These are phyloP conservation scores for Didymella sp. DNA, from an alignment of 2,329 filamentous ascomycete genomes.

Conservation along the genomic window DNA sequence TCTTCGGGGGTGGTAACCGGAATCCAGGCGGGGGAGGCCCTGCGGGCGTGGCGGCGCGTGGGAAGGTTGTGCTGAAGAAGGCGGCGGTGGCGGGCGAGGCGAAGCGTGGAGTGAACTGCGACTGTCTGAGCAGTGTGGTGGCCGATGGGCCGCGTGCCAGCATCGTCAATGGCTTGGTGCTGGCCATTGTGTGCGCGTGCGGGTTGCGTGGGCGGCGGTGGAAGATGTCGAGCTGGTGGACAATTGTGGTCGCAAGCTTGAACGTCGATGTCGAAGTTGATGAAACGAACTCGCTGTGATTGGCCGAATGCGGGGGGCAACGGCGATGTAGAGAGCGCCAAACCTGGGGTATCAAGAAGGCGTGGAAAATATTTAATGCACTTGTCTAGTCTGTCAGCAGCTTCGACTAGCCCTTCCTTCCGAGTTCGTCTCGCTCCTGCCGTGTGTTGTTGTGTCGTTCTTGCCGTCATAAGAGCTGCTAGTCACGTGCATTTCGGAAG, in stretches of 20 bases:
- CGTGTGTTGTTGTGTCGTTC: constrained; percentile 6
- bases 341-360: constrained; percentile 13
- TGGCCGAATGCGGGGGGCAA: constrained; percentile 38
- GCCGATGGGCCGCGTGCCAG: constrained; percentile 56
- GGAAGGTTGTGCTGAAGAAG: constrained; percentile 70
- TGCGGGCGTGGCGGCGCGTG: constrained; percentile 67
- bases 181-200: constrained; percentile 54
- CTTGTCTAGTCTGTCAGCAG: not conserved
- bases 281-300: constrained; percentile 38
- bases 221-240: constrained; percentile 30
- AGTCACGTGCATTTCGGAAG: constrained; percentile 17
- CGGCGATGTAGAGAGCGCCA: constrained; percentile 19
- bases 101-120: constrained; percentile 44
- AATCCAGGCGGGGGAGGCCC: constrained; percentile 83
- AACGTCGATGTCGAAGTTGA: constrained; percentile 28
- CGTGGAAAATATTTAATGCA: not conserved
- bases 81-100: constrained; percentile 58
- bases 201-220: constrained; percentile 35
- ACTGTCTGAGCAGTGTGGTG: constrained; percentile 47
- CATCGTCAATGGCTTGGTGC: constrained; percentile 56
- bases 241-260: constrained; percentile 31
- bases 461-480: not conserved
- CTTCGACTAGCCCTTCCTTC: not conserved
- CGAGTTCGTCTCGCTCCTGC: not conserved
- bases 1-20: constrained; percentile 73